Conservation (phyloP, 1,284 basidiomycete genomes). For the Boletellus deceptivus region DNA sequence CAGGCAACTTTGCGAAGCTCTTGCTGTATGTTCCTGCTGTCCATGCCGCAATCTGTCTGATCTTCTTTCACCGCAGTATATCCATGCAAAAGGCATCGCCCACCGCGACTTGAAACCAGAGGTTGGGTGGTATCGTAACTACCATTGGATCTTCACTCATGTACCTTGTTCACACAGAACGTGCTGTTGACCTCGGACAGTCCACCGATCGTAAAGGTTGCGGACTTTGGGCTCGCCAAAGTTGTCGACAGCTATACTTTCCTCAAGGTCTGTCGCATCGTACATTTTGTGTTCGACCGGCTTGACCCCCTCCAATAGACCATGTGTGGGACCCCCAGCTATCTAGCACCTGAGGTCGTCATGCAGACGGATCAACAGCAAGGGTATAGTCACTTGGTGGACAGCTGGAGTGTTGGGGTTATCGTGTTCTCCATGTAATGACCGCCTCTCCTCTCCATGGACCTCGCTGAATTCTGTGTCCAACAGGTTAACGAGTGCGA, state of each 20-base stretch:
- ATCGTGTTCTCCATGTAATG: constrained; percentile 83
- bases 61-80: constrained; percentile 51
- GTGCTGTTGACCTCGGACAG: constrained; percentile 66
- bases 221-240: constrained; percentile 93
- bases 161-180: constrained; percentile 44
- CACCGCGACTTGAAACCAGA: constrained; percentile 95
- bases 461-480: constrained; percentile 10
- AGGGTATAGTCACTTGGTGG: constrained; percentile 83
- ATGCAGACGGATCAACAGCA: constrained; percentile 54
- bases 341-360: constrained; percentile 89
- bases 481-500: constrained; percentile 65
- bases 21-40: constrained; percentile 46
- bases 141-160: constrained; percentile 1
- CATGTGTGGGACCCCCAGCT: constrained; percentile 83
- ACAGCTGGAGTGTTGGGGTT: constrained; percentile 92
- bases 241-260: constrained; percentile 74
- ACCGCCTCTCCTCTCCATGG: neutral
- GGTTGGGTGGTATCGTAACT: constrained; percentile 33
- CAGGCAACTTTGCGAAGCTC: constrained; percentile 71
- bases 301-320: constrained; percentile 49
- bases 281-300: neutral
- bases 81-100: constrained; percentile 71
- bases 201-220: constrained; percentile 75
- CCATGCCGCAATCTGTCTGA: constrained; percentile 1
- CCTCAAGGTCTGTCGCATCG: constrained; percentile 49